These are phyloP conservation scores for Picochlorum sp. DNA, from an alignment of 139 green algal species.

Conservation along the genomic window DNA sequence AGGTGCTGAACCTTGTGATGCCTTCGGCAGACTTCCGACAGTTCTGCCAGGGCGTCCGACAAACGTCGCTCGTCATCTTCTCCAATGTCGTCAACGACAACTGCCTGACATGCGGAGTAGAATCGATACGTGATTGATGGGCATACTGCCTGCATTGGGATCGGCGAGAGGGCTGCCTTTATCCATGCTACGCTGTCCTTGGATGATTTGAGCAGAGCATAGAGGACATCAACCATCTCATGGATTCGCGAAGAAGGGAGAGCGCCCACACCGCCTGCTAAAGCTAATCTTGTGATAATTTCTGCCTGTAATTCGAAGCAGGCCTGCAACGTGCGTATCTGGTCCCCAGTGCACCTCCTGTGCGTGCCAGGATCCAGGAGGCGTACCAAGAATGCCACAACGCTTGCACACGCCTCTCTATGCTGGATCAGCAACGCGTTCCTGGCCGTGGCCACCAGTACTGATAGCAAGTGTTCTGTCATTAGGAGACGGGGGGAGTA, in stretches of 20 bases:
- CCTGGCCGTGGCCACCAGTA: slow-evolving; percentile 43
- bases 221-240: slow-evolving; percentile 34
- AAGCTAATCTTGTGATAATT: slow-evolving; percentile 30
- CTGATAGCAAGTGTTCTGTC: slow-evolving; percentile 24
- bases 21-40: slow-evolving; percentile 53
- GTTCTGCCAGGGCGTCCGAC: slow-evolving; percentile 40
- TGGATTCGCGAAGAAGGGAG: slow-evolving; percentile 30
- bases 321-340: slow-evolving; percentile 6
- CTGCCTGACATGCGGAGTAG: slow-evolving; percentile 7
- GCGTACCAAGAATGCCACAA: slow-evolving; percentile 48
- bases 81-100: slow-evolving; percentile 6
- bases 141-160: slow-evolving; percentile 34
- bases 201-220: slow-evolving; percentile 32
- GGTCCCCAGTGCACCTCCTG: slow-evolving; percentile 2
- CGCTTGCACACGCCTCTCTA: slow-evolving; percentile 56
- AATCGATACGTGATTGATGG: slow-evolving; percentile 38
- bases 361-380: slow-evolving; percentile 28
- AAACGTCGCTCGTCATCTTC: slow-evolving; percentile 14
- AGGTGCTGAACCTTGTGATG: slow-evolving; percentile 30
- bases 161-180: slow-evolving; percentile 25
- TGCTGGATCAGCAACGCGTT: slow-evolving; percentile 40
- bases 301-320: slow-evolving; percentile 21
- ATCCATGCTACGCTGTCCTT: slow-evolving; percentile 27
- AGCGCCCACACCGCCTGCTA: slow-evolving; percentile 37
- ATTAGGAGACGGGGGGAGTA: slow-evolving; percentile 48